Evolutionary conservation across 2,329 filamentous ascomycete genomes (phyloP).

Genomic region (Xylariaceae sp.): DNA sequence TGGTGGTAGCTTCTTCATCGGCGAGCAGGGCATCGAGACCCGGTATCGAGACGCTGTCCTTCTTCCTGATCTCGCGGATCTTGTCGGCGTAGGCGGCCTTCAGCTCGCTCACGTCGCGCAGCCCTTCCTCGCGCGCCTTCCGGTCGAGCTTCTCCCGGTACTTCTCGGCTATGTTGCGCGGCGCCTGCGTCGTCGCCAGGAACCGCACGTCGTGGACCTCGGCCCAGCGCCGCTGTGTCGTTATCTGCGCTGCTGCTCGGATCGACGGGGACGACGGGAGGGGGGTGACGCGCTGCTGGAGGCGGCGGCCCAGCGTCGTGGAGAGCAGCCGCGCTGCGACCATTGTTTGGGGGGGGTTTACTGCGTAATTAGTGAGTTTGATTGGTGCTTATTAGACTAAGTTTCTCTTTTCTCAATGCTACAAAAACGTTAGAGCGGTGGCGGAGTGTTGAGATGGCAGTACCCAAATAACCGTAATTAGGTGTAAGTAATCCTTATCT

Average conservation of each 20-base stretch:
- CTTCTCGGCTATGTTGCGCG: slow-evolving; percentile 68
- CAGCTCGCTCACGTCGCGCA: slow-evolving; percentile 65
- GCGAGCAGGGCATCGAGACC: slow-evolving; percentile 31
- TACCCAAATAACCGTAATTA: too few relatives aligned
- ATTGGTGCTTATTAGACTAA: too few relatives aligned
- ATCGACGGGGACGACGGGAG: too few relatives aligned
- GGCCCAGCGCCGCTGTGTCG: slow-evolving; percentile 72
- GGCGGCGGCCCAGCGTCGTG: slow-evolving; percentile 16
- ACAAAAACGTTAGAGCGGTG: too few relatives aligned
- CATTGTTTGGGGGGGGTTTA: slow-evolving; percentile 5
- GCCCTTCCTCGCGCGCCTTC: slow-evolving; percentile 72
- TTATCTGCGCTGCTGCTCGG: slow-evolving; percentile 6
- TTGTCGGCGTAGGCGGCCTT: slow-evolving; percentile 80
- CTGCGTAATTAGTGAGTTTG: too few relatives aligned
- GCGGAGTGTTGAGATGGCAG: too few relatives aligned
- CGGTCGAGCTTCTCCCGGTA: slow-evolving; percentile 79
- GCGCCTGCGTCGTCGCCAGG: slow-evolving; percentile 69
- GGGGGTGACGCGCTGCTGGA: slow-evolving; percentile 7
- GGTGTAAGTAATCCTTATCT: too few relatives aligned
- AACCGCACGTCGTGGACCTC: slow-evolving; percentile 90
- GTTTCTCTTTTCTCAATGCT: too few relatives aligned
- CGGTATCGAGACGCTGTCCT: slow-evolving; percentile 51
- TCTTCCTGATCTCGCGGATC: slow-evolving; percentile 66
- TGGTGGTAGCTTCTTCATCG: slow-evolving; percentile 12
- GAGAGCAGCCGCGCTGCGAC: slow-evolving; percentile 13